phyloP scores from a whole-genome alignment of 1,284 basidiomycete genomes.

The Amylostereum areolatum region DNA sequence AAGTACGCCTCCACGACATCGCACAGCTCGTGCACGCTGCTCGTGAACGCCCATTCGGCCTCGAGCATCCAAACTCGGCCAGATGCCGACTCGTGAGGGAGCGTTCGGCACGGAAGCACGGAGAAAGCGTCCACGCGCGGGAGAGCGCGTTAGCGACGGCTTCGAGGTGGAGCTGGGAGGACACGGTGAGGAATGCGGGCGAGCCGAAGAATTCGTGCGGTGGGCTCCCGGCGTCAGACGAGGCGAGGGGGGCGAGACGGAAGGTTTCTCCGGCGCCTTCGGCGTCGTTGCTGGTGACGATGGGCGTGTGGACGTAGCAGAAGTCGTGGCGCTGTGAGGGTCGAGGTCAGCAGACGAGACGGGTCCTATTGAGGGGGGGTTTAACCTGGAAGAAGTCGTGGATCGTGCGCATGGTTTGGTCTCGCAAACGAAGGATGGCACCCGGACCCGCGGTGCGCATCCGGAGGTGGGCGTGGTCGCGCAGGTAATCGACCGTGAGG shows the following conservation, averaged over 20 bases:
- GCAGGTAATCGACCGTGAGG: constrained; percentile 67
- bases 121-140: constrained; percentile 87
- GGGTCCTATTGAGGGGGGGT: not conserved
- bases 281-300: constrained; percentile 89
- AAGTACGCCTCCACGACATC: constrained; percentile 66
- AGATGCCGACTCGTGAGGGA: constrained; percentile 89
- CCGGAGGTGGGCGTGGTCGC: constrained; percentile 81
- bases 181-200: constrained; percentile 89
- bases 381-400: constrained; percentile 60
- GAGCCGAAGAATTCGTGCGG: constrained; percentile 56
- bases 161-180: constrained; percentile 94
- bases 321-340: constrained; percentile 68
- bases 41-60: constrained; percentile 75
- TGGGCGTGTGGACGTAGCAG: constrained; percentile 75
- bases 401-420: constrained; percentile 46
- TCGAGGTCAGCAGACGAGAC: no score
- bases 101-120: constrained; percentile 90
- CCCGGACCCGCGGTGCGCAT: constrained; percentile 69
- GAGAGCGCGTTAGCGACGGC: constrained; percentile 74
- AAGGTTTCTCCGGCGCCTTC: constrained; percentile 98
- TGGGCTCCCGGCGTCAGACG: constrained; percentile 13
- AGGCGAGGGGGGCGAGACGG: constrained; percentile 41
- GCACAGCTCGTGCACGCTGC: constrained; percentile 53
- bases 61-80: constrained; percentile 99
- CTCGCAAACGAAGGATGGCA: constrained; percentile 71